These are phyloP conservation scores for Nepenthes gracilis DNA, from an alignment of 148 eudicot genomes.

Conservation along the genomic window DNA sequence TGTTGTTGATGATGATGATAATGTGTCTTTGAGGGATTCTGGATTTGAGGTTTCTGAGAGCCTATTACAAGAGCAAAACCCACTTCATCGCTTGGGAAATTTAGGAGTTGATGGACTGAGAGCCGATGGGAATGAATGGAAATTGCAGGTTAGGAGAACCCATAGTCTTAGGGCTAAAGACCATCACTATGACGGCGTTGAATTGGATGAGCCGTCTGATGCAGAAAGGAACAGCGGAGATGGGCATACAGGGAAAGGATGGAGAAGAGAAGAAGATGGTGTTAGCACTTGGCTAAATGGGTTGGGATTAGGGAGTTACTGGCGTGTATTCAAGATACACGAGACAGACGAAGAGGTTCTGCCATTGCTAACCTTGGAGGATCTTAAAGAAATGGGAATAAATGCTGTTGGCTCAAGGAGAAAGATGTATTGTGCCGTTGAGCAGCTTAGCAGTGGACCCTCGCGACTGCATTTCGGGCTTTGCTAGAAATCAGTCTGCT, in stretches of 20 bases:
- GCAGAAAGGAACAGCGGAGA: slow-evolving; percentile 14
- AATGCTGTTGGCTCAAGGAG: slow-evolving; percentile 66
- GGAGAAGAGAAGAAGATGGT: slow-evolving; percentile 25
- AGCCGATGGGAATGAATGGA: slow-evolving; percentile 16
- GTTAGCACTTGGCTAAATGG: slow-evolving; percentile 49
- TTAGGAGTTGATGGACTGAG: neutral
- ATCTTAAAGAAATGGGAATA: slow-evolving; percentile 74
- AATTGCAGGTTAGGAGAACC: slow-evolving; percentile 20
- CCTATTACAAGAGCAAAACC: slow-evolving; percentile 30
- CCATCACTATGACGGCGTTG: slow-evolving; percentile 14
- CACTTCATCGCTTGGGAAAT: slow-evolving; percentile 25
- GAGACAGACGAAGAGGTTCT: slow-evolving; percentile 68
- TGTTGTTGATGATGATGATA: slow-evolving; percentile 7
- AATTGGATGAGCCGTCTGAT: slow-evolving; percentile 26
- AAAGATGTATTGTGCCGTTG: slow-evolving; percentile 52
- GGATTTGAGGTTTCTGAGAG: slow-evolving; percentile 23
- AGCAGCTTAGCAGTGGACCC: slow-evolving; percentile 50
- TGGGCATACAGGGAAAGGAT: slow-evolving; percentile 9
- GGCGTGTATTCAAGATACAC: slow-evolving; percentile 52
- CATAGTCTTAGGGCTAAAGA: slow-evolving; percentile 1
- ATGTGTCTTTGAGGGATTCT: slow-evolving; percentile 24
- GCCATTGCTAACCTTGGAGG: slow-evolving; percentile 65
- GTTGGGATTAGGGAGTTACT: slow-evolving; percentile 48
- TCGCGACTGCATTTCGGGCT: slow-evolving; percentile 12
- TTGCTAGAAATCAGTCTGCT: neutral